Evolutionary conservation across 495 filamentous ascomycete genomes (phyloP), one percentile per base, ranked within the genome.

Genomic region (Neohortaea acidophila): DNA sequence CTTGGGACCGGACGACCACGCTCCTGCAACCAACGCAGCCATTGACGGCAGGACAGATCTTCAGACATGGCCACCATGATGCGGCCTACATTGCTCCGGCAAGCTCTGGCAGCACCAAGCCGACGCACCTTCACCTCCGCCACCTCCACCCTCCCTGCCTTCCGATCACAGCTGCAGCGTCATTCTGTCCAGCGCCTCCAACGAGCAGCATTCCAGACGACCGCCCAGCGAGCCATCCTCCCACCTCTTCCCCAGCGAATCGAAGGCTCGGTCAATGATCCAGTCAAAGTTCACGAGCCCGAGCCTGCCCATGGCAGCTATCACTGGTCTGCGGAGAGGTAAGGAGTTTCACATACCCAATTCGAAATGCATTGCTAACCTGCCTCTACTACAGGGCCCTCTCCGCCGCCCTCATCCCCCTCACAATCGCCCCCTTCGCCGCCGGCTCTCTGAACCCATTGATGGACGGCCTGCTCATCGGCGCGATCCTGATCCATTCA

Each of bases 291-390:
- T n/a, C 84, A 83, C 19, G 48, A 67, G 8, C 48, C 80, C 26
- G 73, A 69, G 37, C 75, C 85, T 12, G 64, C 70, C 15, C 77
- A 96, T 60, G 91, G 89, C 38, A 87, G 81, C 59, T 96, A 96
- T 69, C 89, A 97, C 69, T 97, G 89, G 89, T 76, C 79, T 45
- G 92, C 94, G 56, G 89, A 97, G 69, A 77, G 89, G 77, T 78
- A 57, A 32, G 59, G 51, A 21, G n/a, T n/a, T n/a, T 27, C 36
- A 14, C 20, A n/a, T 35, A n/a, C 30, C 6, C 14, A 10, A 8
- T 21, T 21, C 14, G 14, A n/a, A 29, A 29, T 17, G 8, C 22
- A 36, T 6, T 30, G 11, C 24, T 8, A 19, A 22, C 4, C 33
- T 20, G 33, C 33, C 8, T 5, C 11, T 36, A 27, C 27, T 7